Evolutionary conservation across 2,329 filamentous ascomycete genomes (phyloP), one percentile per base, ranked within the genome.

Genomic region (Aaosphaeria arxii): DNA sequence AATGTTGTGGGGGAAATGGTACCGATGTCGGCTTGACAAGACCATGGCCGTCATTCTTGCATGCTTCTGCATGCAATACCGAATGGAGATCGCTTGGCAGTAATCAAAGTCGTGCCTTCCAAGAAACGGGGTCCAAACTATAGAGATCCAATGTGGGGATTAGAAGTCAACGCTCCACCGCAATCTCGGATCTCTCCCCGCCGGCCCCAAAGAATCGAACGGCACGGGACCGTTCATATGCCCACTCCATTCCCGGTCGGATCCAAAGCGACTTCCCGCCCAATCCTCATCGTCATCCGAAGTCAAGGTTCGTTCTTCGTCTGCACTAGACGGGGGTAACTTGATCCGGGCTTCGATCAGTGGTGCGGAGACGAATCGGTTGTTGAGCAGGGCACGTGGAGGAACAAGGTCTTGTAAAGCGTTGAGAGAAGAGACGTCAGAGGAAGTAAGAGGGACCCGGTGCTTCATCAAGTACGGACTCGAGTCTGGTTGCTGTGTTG

Each of bases 81-180:
- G 9, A 36, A 13, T 36, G 9, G 29, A 45, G 30, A 29, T 28
- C 38, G 11, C 40, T 46, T 38, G 43, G 28, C 31, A 30, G 32
- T 41, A 17, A n/a, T 9, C 6, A 11, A 28, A 29, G 5, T 39
- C 5, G n/a, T 5, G 13, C 11, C 31, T 7, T 32, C 42, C 11
- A 24, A 30, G 46, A 28, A 6, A 28, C 6, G 43, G 45, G 11
- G 38, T 42, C 11, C 6, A 36, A 44, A 44, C 33, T 13, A 3
- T 13, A 36, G 33, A 13, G 9, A 36, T 36, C 9, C 33, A 36
- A 11, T 24, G 17, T 24, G 30, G 32, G 31, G 30, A 44, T 55
- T 46, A 75, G 45, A 74, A 69, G 48, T 75, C 73, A 44, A 75
- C 72, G 51, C 65, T 73, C 71, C 71, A 74, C 46, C 71, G 51